Conservation (phyloP, 2,329 filamentous ascomycete species). For the Paecilomyces fulvus region DNA sequence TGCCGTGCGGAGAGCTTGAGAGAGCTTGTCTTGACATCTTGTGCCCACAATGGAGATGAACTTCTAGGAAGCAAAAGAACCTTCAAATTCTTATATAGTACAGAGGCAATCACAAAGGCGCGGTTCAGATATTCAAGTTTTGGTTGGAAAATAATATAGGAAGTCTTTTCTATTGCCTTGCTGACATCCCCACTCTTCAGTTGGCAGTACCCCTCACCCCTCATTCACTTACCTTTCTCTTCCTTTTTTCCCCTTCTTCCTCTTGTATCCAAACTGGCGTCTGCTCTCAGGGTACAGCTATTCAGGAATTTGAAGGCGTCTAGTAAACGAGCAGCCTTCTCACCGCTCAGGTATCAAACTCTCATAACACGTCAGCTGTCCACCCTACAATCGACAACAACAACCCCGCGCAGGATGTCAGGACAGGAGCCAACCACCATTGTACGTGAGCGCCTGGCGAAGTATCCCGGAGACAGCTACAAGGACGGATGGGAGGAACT, state of each 20-base stretch:
- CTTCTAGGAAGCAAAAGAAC: neutral
- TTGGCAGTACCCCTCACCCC: neutral
- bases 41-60: neutral
- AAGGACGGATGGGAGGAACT: slow-evolving; percentile 46
- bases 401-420: neutral
- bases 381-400: neutral
- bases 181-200: neutral
- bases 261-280: neutral
- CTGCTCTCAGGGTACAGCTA: neutral
- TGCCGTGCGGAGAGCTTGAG: neutral
- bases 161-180: neutral
- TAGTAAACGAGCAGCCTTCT: neutral
- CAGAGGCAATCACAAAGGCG: neutral
- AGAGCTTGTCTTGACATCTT: neutral
- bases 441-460: slow-evolving; percentile 30
- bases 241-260: neutral
- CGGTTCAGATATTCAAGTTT: neutral
- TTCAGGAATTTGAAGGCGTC: neutral
- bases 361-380: neutral
- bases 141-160: neutral
- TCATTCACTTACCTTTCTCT: neutral
- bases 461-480: slow-evolving; percentile 33
- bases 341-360: neutral
- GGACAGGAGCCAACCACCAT: neutral
- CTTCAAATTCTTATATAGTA: neutral